Evolutionary conservation across 225 moss, liverwort and hornwort genomes (phyloP), one percentile per base, ranked within the genome.

Genomic region (Straminergon stramineum): DNA sequence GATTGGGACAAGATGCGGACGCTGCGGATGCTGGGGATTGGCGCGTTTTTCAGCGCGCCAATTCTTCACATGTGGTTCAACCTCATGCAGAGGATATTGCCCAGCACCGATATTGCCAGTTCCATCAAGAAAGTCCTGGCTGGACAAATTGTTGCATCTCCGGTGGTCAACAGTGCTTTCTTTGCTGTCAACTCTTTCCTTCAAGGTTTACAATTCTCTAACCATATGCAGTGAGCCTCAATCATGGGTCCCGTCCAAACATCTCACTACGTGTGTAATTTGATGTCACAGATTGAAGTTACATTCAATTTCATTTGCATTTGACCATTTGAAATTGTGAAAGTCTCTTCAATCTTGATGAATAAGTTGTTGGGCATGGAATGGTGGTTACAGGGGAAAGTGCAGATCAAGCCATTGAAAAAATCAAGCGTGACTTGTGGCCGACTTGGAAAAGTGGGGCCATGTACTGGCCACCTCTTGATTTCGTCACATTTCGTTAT

Each of bases 41-140:
- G 94, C 13, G 89, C 92, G 7, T 93, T 91, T 32, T 68, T 94
- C 68, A 93, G 52, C 17, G 93, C 92, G 12, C 93, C 94, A 34
- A 88, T 91, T 56, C 93, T 94, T 10, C 94, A 93, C 87, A 18
- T 92, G 87, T 94, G 94, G 94, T 94, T 94, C 94, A 94, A 93
- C 74, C 61, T 91, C 73, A 89, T 94, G 94, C 89, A 91, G 65
- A 86, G 87, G 91, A 75, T 92, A 66, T 21, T 90, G 71, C 94
- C 93, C 30, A 76, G 68, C 56, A 89, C 88, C 0, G 91, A 94
- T 8, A n/a, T 93, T 5, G 56, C 73, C 51, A 90, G 89, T 66
- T 87, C 89, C 60, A 20, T 93, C 85, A 93, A 93, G 76, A 94
- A 94, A 90, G 93, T 94, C 79, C 23, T 92, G 76, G 87, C 92